Evolutionary conservation across 176 grass and related monocot species (phyloP).

Genomic region (Oryza meyeriana): DNA sequence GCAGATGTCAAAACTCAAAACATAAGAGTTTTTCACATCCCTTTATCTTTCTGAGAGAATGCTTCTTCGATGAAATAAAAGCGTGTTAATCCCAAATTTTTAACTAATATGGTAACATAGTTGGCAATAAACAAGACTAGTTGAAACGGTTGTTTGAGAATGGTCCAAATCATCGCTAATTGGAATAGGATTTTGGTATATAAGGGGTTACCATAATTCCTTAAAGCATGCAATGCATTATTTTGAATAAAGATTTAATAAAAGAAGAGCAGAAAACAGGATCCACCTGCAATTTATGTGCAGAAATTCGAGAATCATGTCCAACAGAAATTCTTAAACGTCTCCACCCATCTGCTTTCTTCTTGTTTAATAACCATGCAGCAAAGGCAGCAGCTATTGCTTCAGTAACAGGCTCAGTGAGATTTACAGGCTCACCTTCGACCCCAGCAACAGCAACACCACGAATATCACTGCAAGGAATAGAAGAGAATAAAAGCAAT

Average conservation of each 20-base stretch:
- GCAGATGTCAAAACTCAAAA: background rate
- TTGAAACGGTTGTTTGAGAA: background rate
- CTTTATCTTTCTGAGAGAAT: background rate
- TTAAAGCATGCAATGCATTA: background rate
- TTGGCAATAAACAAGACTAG: background rate
- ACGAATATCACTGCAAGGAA: conserved; percentile 79
- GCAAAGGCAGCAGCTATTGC: conserved; percentile 88
- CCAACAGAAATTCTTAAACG: conserved; percentile 82
- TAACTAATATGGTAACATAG: background rate
- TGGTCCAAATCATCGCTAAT: background rate
- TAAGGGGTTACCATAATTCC: background rate
- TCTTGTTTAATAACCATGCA: conserved; percentile 85
- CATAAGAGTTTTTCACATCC: background rate
- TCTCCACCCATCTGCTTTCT: conserved; percentile 72
- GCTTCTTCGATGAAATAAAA: background rate
- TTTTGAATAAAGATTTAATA: conserved; percentile 3
- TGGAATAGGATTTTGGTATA: background rate
- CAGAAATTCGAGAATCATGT: conserved; percentile 94
- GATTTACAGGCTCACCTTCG: conserved; percentile 69
- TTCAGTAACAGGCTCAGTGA: conserved; percentile 75
- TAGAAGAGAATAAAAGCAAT: background rate
- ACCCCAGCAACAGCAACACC: conserved; percentile 95
- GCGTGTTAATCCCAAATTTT: background rate
- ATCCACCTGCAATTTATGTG: conserved; percentile 82
- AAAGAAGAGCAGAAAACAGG: conserved; percentile 15